Conservation (phyloP, 73 alveolate genomes). For the Paramecium sonneborni region DNA sequence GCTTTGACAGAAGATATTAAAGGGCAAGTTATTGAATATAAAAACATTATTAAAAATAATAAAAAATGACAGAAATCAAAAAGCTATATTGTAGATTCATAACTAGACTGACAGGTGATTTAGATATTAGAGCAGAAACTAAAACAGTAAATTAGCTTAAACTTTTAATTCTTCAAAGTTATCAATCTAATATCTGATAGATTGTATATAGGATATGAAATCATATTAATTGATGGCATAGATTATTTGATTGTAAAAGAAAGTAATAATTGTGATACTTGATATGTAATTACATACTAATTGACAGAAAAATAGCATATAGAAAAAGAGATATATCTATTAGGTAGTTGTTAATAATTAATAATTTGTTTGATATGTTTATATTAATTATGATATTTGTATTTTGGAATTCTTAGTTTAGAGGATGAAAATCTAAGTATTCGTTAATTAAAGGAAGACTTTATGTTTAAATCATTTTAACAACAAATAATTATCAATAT, state of each 20-base stretch:
- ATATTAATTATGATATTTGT: too few species aligned
- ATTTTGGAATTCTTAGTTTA: too few species aligned
- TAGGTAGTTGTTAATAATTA: too few species aligned
- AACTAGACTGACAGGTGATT: background rate
- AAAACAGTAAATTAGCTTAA: background rate
- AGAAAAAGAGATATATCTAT: background rate
- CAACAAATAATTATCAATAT: too few species aligned
- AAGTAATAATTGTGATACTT: background rate
- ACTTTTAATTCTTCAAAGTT: background rate
- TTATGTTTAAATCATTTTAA: too few species aligned
- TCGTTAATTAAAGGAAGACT: too few species aligned
- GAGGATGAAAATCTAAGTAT: too few species aligned
- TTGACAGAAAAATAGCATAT: background rate
- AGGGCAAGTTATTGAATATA: conserved; percentile 47
- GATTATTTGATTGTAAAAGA: background rate
- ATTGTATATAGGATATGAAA: conserved; percentile 19
- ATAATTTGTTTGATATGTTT: too few species aligned
- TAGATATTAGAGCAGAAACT: background rate
- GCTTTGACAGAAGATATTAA: conserved; percentile 20
- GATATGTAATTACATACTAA: background rate
- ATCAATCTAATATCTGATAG: background rate
- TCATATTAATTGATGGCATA: background rate
- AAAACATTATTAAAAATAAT: background rate
- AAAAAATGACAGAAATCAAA: background rate
- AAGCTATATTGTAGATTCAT: conserved; percentile 21